Evolutionary conservation across 2,329 filamentous ascomycete species (phyloP).

Genomic region (Didymella segeticola): DNA sequence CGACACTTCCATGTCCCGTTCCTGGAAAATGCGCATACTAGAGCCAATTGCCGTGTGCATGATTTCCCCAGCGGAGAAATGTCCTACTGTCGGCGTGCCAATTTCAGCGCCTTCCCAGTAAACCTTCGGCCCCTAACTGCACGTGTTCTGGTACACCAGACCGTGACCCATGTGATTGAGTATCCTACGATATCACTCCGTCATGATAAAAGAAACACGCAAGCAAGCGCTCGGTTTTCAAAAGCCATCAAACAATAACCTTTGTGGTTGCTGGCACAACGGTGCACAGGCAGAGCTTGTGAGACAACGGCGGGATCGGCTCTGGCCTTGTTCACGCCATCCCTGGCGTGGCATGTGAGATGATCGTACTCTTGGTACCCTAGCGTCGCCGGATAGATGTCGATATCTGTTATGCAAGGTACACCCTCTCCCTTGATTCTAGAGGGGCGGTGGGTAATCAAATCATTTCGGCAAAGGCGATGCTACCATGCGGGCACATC

Average conservation of each 20-base stretch:
- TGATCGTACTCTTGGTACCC: constrained; percentile 22
- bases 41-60: constrained; percentile 10
- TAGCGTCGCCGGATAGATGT: constrained; percentile 22
- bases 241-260: constrained; percentile 15
- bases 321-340: constrained; percentile 13
- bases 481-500: constrained; percentile 12
- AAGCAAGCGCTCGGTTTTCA: neutral
- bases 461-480: constrained; percentile 1
- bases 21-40: constrained; percentile 14
- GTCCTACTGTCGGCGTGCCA: constrained; percentile 13
- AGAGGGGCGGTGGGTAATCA: constrained; percentile 8
- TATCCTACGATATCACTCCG: constrained; percentile 12
- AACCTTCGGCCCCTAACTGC: constrained; percentile 20
- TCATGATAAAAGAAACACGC: constrained; percentile 7
- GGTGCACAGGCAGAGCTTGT: constrained; percentile 8
- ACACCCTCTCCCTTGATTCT: constrained; percentile 23
- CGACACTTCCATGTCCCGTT: constrained; percentile 13
- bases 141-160: constrained; percentile 8
- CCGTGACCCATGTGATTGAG: constrained; percentile 3
- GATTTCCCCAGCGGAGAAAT: constrained; percentile 17
- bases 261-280: constrained; percentile 20
- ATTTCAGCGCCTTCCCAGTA: constrained; percentile 21
- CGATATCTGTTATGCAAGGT: constrained; percentile 32
- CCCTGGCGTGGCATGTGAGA: constrained; percentile 29
- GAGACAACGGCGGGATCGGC: constrained; percentile 19